Evolutionary conservation across 805 yeast species (phyloP), one percentile per base, ranked within the genome.

Genomic region (Debaryomyces castellii): DNA sequence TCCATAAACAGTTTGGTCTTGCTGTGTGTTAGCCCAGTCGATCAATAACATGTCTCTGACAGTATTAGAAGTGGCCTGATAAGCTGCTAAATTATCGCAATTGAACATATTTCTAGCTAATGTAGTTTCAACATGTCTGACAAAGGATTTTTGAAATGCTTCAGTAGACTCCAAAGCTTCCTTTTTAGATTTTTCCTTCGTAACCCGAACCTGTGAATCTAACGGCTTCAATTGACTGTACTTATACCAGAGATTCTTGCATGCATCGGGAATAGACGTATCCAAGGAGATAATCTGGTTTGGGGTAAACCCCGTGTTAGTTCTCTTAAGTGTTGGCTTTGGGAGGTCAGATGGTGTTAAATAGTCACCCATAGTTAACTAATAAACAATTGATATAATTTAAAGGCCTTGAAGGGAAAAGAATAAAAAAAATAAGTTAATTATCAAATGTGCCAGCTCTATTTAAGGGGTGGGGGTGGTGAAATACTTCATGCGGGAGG

Each of bases 21-120:
- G 97, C 69, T 90, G 97, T 33, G 97, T 90, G 65, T 85, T 83
- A 63, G 91, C 90, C 97, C 97, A 90, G 57, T 88, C 89, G 39
- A 89, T 76, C 54, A 89, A 77, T 59, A 90, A 71, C 43, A 84
- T 82, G 65, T 91, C 96, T 51, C 96, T 75, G 48, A 90, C 76
- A 20, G 94, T 75, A 58, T 75, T 76, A 4, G 96, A 85, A 33
- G 95, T 81, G 0, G 97, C 96, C 62, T 87, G 95, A 63, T 91
- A 90, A 20, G 97, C 96, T 34, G 96, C 96, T 60, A 90, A 73
- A 48, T 85, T 84, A 65, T 91, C 97, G 70, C 96, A 89, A 60
- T 91, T 91, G 77, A 87, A 89, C 73, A 90, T 72, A 27, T 92
- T 88, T 57, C 97, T 78, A n/a, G 96, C 97, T 62, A 90, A 73